Conservation (phyloP, 2,329 filamentous ascomycete species). For the Talaromyces funiculosus region DNA sequence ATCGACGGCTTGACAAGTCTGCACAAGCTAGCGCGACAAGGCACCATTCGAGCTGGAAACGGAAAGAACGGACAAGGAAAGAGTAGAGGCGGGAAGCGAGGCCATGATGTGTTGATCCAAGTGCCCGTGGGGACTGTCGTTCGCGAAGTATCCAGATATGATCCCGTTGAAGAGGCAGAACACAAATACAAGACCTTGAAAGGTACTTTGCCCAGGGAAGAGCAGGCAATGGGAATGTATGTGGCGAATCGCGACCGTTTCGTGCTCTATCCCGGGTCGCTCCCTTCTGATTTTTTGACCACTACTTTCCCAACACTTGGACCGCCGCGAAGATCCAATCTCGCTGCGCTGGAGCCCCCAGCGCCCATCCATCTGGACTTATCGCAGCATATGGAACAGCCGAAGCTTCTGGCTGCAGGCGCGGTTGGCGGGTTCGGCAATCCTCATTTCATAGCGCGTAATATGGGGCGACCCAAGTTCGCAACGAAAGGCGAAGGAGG, state of each 20-base stretch:
- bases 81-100: slow-evolving; percentile 61
- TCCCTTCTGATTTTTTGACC: slow-evolving; percentile 61
- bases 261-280: slow-evolving; percentile 76
- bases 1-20: slow-evolving; percentile 85
- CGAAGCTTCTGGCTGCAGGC: slow-evolving; percentile 79
- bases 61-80: slow-evolving; percentile 46
- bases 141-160: slow-evolving; percentile 70
- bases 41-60: slow-evolving; percentile 50
- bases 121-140: slow-evolving; percentile 92
- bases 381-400: slow-evolving; percentile 69
- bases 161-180: slow-evolving; percentile 68
- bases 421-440: slow-evolving; percentile 89
- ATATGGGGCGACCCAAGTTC: slow-evolving; percentile 72
- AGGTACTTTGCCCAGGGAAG: slow-evolving; percentile 30
- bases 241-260: slow-evolving; percentile 62
- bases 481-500: slow-evolving; percentile 81
- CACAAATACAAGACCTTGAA: slow-evolving; percentile 17
- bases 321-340: slow-evolving; percentile 50
- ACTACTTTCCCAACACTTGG: slow-evolving; percentile 55
- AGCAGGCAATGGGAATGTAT: slow-evolving; percentile 38
- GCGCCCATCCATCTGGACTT: slow-evolving; percentile 69
- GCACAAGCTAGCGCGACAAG: slow-evolving; percentile 78
- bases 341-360: slow-evolving; percentile 63
- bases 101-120: slow-evolving; percentile 79
- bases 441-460: slow-evolving; percentile 78